Percentiles rank a stretch among this genome's conserved stretches.
phyloP scores from a whole-genome alignment of 768 basidiomycete species.

The Tylopilus cervinicoccineus region DNA sequence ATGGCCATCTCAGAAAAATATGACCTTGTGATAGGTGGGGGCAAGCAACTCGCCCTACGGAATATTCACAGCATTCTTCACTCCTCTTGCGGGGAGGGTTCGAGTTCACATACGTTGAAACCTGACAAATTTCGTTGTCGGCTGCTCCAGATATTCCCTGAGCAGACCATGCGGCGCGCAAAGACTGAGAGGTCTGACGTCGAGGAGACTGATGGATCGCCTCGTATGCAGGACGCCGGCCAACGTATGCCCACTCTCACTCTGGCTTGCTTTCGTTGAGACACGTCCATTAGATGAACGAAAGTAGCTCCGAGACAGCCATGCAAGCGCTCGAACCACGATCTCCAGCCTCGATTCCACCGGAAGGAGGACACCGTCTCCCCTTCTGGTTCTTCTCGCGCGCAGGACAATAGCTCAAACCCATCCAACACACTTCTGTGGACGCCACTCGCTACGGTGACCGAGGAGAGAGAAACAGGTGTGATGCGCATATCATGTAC shows the following conservation, averaged over 20 bases:
- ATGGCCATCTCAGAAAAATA: conserved; percentile 4
- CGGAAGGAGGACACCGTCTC: not conserved
- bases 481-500: too few relatives aligned
- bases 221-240: not conserved
- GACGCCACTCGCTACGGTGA: too few relatives aligned
- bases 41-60: not conserved
- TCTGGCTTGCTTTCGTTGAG: not conserved
- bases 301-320: not conserved
- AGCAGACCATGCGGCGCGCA: not conserved
- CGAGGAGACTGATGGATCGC: not conserved
- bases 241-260: not conserved
- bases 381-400: too few relatives aligned
- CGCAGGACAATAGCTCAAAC: too few relatives aligned
- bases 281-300: not conserved
- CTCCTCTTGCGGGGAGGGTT: not conserved
- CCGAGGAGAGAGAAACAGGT: too few relatives aligned
- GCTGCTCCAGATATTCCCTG: not conserved
- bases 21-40: conserved; percentile 3
- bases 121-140: not conserved
- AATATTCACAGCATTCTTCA: conserved; percentile 1
- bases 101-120: not conserved
- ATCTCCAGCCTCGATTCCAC: not conserved
- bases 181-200: not conserved
- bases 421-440: too few relatives aligned
- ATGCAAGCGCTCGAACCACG: not conserved